Conservation (phyloP, 805 yeast species). For the Barnettozyma botsteinii region DNA sequence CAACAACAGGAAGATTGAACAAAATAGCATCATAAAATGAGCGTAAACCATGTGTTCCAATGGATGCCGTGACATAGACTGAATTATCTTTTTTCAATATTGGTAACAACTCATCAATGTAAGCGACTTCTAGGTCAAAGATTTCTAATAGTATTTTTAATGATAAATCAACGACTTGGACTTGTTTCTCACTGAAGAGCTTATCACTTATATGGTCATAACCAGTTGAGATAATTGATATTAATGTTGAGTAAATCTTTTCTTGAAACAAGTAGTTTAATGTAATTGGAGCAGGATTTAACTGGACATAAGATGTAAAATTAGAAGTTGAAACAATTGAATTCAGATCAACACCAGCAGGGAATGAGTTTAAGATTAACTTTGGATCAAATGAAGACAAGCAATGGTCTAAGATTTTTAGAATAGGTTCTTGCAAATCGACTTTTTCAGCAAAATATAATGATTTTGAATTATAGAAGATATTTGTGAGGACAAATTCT, state of each 20-base stretch:
- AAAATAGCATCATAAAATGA: slow-evolving; percentile 69
- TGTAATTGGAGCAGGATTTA: slow-evolving; percentile 65
- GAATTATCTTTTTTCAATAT: slow-evolving; percentile 36
- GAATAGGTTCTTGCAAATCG: slow-evolving; percentile 47
- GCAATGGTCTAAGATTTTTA: slow-evolving; percentile 45
- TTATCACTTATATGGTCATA: slow-evolving; percentile 47
- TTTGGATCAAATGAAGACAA: slow-evolving; percentile 47
- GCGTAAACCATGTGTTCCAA: slow-evolving; percentile 53
- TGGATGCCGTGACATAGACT: slow-evolving; percentile 28
- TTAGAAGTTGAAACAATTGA: slow-evolving; percentile 38
- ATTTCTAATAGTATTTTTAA: slow-evolving; percentile 41
- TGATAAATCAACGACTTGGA: slow-evolving; percentile 34
- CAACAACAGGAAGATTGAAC: slow-evolving; percentile 64
- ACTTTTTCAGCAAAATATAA: slow-evolving; percentile 31
- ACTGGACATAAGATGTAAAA: slow-evolving; percentile 46
- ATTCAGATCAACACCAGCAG: slow-evolving; percentile 47
- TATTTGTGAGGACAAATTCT: slow-evolving; percentile 62
- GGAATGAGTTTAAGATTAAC: slow-evolving; percentile 46
- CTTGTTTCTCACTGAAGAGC: slow-evolving; percentile 27
- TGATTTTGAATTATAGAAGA: slow-evolving; percentile 49
- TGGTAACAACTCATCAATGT: slow-evolving; percentile 48
- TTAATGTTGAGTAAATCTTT: slow-evolving; percentile 48
- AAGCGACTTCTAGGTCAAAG: slow-evolving; percentile 53
- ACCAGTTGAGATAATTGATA: slow-evolving; percentile 53
- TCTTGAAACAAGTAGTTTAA: slow-evolving; percentile 60